Evolutionary conservation across 1,284 basidiomycete genomes (phyloP).

Genomic region (Malassezia obtusa): DNA sequence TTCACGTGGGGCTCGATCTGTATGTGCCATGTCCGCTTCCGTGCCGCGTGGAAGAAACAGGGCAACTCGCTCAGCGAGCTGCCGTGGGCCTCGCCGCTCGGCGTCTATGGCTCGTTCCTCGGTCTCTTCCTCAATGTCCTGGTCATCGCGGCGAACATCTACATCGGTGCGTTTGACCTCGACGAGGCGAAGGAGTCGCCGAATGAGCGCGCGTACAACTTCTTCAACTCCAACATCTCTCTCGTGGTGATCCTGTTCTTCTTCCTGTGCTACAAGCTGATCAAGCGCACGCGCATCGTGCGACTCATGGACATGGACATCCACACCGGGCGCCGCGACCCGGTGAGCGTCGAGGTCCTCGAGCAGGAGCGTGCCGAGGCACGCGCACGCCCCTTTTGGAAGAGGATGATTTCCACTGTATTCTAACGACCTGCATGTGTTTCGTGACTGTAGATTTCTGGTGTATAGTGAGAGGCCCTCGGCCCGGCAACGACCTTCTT

Average conservation of each 20-base stretch:
- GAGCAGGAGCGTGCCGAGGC: slow-evolving; percentile 40
- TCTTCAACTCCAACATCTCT: slow-evolving; percentile 52
- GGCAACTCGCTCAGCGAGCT: slow-evolving; percentile 52
- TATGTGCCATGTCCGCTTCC: slow-evolving; percentile 50
- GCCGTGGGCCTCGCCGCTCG: slow-evolving; percentile 52
- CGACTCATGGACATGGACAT: slow-evolving; percentile 38
- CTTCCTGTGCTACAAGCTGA: slow-evolving; percentile 27
- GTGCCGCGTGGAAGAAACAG: slow-evolving; percentile 51
- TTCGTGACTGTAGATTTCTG: neutral
- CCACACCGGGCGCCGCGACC: slow-evolving; percentile 36
- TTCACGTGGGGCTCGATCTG: slow-evolving; percentile 50
- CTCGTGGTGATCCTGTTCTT: slow-evolving; percentile 30
- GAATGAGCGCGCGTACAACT: slow-evolving; percentile 47
- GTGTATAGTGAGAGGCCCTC: neutral
- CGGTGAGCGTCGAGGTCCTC: slow-evolving; percentile 35
- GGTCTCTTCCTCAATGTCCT: slow-evolving; percentile 48
- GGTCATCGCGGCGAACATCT: slow-evolving; percentile 28
- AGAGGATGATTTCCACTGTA: slow-evolving; percentile 28
- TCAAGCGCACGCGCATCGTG: slow-evolving; percentile 23
- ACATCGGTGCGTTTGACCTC: slow-evolving; percentile 31
- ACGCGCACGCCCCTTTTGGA: slow-evolving; percentile 20
- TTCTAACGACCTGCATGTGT: slow-evolving; percentile 20
- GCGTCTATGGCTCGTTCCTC: slow-evolving; percentile 50
- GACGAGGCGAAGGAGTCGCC: slow-evolving; percentile 28
- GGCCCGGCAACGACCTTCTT: no score